Percentiles rank a stretch among this genome's conserved stretches.
Conservation (phyloP, 2,329 filamentous ascomycete species). For the Hirsutella minnesotensis region DNA sequence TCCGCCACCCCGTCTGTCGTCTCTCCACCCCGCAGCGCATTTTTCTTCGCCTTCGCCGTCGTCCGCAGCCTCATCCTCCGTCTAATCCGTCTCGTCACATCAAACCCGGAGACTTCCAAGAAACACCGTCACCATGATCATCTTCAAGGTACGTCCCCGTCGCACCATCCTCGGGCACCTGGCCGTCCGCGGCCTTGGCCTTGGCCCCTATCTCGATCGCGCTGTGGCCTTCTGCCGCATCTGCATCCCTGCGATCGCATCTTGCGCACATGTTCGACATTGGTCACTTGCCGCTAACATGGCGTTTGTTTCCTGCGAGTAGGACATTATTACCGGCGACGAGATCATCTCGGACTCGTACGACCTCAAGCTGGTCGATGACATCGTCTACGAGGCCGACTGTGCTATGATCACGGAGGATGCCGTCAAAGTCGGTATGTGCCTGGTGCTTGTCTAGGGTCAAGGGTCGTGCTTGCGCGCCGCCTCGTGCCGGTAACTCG, state of each 20-base stretch:
- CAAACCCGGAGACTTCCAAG: not conserved
- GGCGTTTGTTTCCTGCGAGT: slow-evolving; percentile 3
- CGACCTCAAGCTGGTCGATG: slow-evolving; percentile 69
- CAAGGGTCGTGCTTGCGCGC: too few relatives aligned
- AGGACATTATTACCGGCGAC: slow-evolving; percentile 85
- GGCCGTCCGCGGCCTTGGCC: too few relatives aligned
- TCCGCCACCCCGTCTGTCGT: not conserved
- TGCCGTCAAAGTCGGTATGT: slow-evolving; percentile 60
- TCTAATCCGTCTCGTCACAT: slow-evolving; percentile 4
- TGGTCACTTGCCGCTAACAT: slow-evolving; percentile 9
- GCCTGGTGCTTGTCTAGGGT: not conserved
- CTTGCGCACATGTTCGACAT: not conserved
- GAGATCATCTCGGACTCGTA: slow-evolving; percentile 97
- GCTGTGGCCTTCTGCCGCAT: not conserved
- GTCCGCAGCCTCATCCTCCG: slow-evolving; percentile 5
- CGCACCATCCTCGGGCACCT: too few relatives aligned
- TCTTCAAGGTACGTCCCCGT: slow-evolving; percentile 54
- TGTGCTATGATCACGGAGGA: slow-evolving; percentile 81
- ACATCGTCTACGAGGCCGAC: slow-evolving; percentile 78
- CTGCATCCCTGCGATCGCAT: slow-evolving; percentile 5
- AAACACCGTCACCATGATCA: slow-evolving; percentile 53
- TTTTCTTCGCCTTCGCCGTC: slow-evolving; percentile 2
- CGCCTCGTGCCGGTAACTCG: too few relatives aligned
- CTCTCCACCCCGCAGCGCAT: slow-evolving; percentile 4
- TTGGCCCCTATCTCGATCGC: slow-evolving; percentile 7